Percentiles rank a stretch among this genome's conserved stretches.
Evolutionary conservation across 2,329 filamentous ascomycete genomes (phyloP).

Genomic region (Chalaropsis ovoidea): DNA sequence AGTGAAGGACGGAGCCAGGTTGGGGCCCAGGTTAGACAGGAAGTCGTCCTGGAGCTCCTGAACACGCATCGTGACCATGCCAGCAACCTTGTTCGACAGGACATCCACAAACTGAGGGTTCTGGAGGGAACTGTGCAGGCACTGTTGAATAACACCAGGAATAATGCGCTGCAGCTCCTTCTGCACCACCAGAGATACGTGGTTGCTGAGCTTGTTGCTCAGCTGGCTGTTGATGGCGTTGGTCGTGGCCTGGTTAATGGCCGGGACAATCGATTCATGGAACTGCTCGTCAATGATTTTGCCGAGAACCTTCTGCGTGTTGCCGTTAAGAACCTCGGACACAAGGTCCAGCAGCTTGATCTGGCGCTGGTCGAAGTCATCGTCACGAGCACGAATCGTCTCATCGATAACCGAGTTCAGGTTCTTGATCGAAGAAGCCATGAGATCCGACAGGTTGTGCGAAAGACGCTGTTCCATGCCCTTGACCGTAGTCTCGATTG

Average conservation of each 20-base stretch:
- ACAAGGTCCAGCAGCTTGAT: conserved; percentile 48
- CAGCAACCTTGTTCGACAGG: conserved; percentile 36
- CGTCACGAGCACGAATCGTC: conserved; percentile 48
- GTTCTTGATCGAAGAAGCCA: conserved; percentile 50
- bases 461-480: conserved; percentile 45
- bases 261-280: conserved; percentile 63
- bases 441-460: conserved; percentile 39
- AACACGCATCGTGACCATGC: conserved; percentile 51
- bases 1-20: conserved; percentile 56
- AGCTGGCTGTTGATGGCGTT: conserved; percentile 63
- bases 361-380: conserved; percentile 45
- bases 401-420: conserved; percentile 55
- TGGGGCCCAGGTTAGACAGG: conserved; percentile 48
- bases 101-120: conserved; percentile 62
- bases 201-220: conserved; percentile 53
- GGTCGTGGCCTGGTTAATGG: conserved; percentile 56
- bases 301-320: conserved; percentile 60
- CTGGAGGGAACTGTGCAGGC: conserved; percentile 55
- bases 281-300: conserved; percentile 70
- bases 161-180: conserved; percentile 63
- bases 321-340: conserved; percentile 50
- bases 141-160: conserved; percentile 54
- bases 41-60: conserved; percentile 62
- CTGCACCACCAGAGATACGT: conserved; percentile 56
- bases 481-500: conserved; percentile 45